Conservation (phyloP, 164 flowering plant species). For the Umbilicus rupestris region DNA sequence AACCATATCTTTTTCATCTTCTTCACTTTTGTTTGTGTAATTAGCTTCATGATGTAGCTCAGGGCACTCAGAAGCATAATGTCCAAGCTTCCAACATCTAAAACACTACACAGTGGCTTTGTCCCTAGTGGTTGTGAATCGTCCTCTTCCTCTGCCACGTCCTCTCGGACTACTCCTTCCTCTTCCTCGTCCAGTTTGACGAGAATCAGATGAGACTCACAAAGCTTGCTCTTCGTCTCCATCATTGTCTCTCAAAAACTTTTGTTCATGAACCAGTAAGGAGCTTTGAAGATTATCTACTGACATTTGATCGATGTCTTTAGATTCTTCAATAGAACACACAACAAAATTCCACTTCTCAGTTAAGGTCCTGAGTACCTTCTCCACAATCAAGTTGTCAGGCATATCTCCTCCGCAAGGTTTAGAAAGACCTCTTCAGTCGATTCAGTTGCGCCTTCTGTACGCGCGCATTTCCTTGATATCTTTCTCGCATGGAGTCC, state of each 20-base stretch:
- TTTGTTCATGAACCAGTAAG: conserved; percentile 11
- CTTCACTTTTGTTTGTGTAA: conserved; percentile 8
- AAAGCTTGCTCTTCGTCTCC: conserved; percentile 9
- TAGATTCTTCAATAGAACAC: no score
- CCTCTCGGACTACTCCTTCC: no score
- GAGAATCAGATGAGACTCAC: not conserved
- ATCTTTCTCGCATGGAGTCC: not conserved
- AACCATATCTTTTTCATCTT: not conserved
- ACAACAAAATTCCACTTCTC: no score
- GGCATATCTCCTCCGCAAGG: no score
- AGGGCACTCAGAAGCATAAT: conserved; percentile 16
- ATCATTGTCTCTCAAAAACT: not conserved
- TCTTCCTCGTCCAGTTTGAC: not conserved
- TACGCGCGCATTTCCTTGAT: not conserved
- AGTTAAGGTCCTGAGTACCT: no score
- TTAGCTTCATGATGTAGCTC: conserved; percentile 13
- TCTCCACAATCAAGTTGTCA: no score
- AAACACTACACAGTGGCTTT: conserved; percentile 17
- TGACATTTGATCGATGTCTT: not conserved
- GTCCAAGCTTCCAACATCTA: conserved; percentile 15
- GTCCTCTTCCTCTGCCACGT: conserved; percentile 11
- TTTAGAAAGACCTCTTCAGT: not conserved
- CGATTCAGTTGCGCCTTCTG: not conserved
- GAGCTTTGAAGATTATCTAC: conserved; percentile 12
- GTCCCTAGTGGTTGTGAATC: conserved; percentile 1